Evolutionary conservation across 1,284 basidiomycete species (phyloP).

Genomic region (Sporisorium sorghi): DNA sequence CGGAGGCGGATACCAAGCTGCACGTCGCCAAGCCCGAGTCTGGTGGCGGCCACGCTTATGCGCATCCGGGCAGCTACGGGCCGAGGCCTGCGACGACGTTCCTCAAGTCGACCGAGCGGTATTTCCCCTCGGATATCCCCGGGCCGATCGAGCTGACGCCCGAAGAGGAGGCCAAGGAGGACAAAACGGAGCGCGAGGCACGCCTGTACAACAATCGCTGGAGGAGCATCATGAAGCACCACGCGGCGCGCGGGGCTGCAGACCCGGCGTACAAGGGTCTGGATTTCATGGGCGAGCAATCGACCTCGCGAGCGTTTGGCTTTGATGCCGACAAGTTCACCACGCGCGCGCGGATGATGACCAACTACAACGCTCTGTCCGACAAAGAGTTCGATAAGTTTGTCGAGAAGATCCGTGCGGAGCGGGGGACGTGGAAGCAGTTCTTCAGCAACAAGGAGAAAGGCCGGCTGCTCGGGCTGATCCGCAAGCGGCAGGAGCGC

Average conservation of each 20-base stretch:
- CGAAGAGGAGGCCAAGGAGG: constrained; percentile 30
- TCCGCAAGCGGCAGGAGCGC: constrained; percentile 42
- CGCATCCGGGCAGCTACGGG: constrained; percentile 28
- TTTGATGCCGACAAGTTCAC: constrained; percentile 48
- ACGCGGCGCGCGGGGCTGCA: constrained; percentile 40
- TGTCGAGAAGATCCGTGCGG: constrained; percentile 42
- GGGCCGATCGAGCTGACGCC: constrained; percentile 33
- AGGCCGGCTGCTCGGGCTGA: constrained; percentile 34
- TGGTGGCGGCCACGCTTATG: constrained; percentile 12
- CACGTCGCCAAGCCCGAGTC: constrained; percentile 32
- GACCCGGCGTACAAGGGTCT: constrained; percentile 44
- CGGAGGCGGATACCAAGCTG: constrained; percentile 56
- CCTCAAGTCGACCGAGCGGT: constrained; percentile 40
- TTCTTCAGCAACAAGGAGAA: constrained; percentile 44
- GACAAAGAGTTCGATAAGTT: constrained; percentile 58
- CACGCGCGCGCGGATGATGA: constrained; percentile 50
- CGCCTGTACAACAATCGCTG: constrained; percentile 42
- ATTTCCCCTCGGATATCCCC: constrained; percentile 48
- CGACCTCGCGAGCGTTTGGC: constrained; percentile 34
- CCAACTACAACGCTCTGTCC: constrained; percentile 60
- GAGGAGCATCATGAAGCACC: constrained; percentile 39
- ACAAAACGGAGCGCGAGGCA: constrained; percentile 23
- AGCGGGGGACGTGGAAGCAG: constrained; percentile 32
- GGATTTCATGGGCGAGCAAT: constrained; percentile 48
- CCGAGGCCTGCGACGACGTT: constrained; percentile 48